Evolutionary conservation across 2,329 filamentous ascomycete species (phyloP).

Genomic region (Apiospora pterosperma): DNA sequence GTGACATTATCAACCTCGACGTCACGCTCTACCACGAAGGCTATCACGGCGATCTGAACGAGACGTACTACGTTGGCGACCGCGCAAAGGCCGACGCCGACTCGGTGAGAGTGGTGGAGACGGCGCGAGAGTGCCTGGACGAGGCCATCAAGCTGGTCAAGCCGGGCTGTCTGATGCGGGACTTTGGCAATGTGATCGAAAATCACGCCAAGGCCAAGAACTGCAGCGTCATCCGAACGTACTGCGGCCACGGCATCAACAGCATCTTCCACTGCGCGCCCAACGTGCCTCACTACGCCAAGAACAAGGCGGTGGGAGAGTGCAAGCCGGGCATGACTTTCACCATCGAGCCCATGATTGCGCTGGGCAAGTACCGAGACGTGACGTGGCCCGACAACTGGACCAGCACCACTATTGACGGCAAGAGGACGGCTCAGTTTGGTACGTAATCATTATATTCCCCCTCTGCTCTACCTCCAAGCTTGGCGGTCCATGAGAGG

Average conservation of each 20-base stretch:
- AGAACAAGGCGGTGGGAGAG: slow-evolving; percentile 94
- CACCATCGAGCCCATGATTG: slow-evolving; percentile 98
- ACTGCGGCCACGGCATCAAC: slow-evolving; percentile 95
- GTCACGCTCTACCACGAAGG: slow-evolving; percentile 92
- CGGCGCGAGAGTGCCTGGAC: slow-evolving; percentile 85
- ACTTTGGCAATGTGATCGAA: slow-evolving; percentile 93
- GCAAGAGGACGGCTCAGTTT: slow-evolving; percentile 88
- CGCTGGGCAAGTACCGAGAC: slow-evolving; percentile 83
- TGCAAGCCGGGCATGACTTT: slow-evolving; percentile 98
- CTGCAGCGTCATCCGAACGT: slow-evolving; percentile 91
- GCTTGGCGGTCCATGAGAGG: too few relatives aligned
- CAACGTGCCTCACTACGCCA: slow-evolving; percentile 94
- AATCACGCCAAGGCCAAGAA: slow-evolving; percentile 82
- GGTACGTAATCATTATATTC: too few relatives aligned
- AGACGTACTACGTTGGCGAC: slow-evolving; percentile 97
- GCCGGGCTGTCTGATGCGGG: slow-evolving; percentile 86
- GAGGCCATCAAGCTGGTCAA: slow-evolving; percentile 89
- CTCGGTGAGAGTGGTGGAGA: slow-evolving; percentile 84
- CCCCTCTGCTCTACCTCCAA: neutral
- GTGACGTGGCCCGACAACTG: slow-evolving; percentile 98
- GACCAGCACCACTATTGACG: slow-evolving; percentile 92
- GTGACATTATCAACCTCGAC: slow-evolving; percentile 96
- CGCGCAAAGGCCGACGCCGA: slow-evolving; percentile 81
- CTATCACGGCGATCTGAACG: slow-evolving; percentile 95
- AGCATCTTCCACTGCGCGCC: slow-evolving; percentile 89